phyloP scores from a whole-genome alignment of 2,329 filamentous ascomycete genomes.

The Endoconidiophora polonica region DNA sequence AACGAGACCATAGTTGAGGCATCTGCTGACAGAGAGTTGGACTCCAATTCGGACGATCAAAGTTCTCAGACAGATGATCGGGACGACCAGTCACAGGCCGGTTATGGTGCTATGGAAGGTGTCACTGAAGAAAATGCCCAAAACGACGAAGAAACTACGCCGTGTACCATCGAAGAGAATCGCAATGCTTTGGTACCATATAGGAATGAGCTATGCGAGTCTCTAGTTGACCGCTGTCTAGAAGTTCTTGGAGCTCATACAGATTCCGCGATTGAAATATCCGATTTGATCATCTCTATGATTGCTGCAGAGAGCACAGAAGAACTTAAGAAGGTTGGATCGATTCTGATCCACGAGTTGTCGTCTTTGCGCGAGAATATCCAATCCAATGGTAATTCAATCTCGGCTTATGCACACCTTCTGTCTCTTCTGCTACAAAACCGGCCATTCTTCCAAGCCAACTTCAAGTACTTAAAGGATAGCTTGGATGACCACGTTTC shows the following conservation, averaged over 20 bases:
- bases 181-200: conserved; percentile 32
- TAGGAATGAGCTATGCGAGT: conserved; percentile 53
- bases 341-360: conserved; percentile 69
- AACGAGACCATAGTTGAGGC: conserved; percentile 16
- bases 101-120: conserved; percentile 14
- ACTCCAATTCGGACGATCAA: conserved; percentile 12
- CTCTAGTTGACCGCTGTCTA: conserved; percentile 75
- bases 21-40: conserved; percentile 13
- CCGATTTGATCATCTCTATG: conserved; percentile 67
- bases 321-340: conserved; percentile 40
- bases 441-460: conserved; percentile 60
- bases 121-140: conserved; percentile 16
- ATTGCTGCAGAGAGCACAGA: conserved; percentile 40
- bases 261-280: conserved; percentile 75
- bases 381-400: conserved; percentile 41
- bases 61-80: conserved; percentile 12
- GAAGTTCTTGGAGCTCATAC: conserved; percentile 81
- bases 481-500: conserved; percentile 59
- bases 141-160: conserved; percentile 13
- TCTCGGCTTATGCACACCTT: conserved; percentile 84
- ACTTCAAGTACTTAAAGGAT: conserved; percentile 56
- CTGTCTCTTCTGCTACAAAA: conserved; percentile 78
- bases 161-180: conserved; percentile 2
- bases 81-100: conserved; percentile 7
- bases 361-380: conserved; percentile 49